Evolutionary conservation across 225 moss, liverwort and hornwort genomes (phyloP).

Genomic region (Ulota crispa): DNA sequence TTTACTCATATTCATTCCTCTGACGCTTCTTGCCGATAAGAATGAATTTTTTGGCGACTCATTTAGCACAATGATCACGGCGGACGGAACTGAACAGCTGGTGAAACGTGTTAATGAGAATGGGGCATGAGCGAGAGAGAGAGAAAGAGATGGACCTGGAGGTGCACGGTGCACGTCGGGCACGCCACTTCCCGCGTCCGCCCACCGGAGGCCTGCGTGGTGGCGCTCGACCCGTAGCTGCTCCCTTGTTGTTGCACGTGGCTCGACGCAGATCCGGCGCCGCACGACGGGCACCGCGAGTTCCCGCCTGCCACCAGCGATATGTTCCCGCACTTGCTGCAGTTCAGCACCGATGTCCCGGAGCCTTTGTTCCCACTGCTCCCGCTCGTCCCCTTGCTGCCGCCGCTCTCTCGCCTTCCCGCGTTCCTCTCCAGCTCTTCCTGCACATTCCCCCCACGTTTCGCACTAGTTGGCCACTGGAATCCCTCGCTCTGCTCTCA

Average conservation of each 20-base stretch:
- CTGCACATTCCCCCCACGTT: conserved; percentile 37
- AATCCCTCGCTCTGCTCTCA: background rate
- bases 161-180: conserved; percentile 96
- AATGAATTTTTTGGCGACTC: too few species aligned
- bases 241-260: conserved; percentile 36
- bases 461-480: background rate
- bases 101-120: too few species aligned
- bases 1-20: too few species aligned
- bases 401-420: conserved; percentile 51
- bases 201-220: conserved; percentile 47
- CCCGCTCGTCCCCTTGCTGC: conserved; percentile 34
- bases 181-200: conserved; percentile 91
- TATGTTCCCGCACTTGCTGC: conserved; percentile 80
- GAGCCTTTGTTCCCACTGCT: conserved; percentile 48
- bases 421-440: conserved; percentile 91
- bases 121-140: too few species aligned
- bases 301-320: conserved; percentile 69
- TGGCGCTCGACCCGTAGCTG: conserved; percentile 34
- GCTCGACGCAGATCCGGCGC: conserved; percentile 49
- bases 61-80: too few species aligned
- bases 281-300: conserved; percentile 77
- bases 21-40: too few species aligned
- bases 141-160: conserved; percentile 56
- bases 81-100: too few species aligned
- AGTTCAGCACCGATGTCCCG: conserved; percentile 78